Percentiles rank a stretch among this genome's conserved stretches.
Conservation (phyloP, 345 rosid species). For the Raphanus raphanistrum region DNA sequence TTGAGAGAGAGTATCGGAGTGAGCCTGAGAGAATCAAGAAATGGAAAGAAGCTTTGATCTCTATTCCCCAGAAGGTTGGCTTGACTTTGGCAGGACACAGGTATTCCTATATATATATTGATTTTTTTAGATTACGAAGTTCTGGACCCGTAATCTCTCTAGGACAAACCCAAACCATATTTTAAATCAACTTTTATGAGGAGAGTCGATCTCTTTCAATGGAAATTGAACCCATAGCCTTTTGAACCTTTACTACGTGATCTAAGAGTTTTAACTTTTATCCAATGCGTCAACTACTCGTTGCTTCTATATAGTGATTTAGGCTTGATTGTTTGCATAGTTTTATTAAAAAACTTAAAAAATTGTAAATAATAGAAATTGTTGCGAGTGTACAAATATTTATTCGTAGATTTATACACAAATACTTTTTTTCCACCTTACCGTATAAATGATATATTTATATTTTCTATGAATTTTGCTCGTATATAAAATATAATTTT, state of each 20-base stretch:
- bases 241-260: background rate
- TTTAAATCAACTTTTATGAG: too few relatives aligned
- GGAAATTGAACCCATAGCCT: background rate
- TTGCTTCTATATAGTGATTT: background rate
- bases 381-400: background rate
- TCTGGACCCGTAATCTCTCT: too few relatives aligned
- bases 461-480: background rate
- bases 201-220: background rate
- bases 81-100: background rate
- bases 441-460: background rate
- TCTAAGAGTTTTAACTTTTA: background rate
- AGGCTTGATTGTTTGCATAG: background rate
- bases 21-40: constrained; percentile 20
- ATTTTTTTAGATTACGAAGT: too few relatives aligned
- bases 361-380: too few relatives aligned
- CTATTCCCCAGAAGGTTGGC: constrained; percentile 9
- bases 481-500: too few relatives aligned
- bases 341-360: background rate
- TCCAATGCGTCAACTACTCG: background rate
- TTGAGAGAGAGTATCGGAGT: background rate
- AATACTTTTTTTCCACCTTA: background rate
- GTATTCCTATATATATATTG: background rate
- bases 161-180: too few relatives aligned
- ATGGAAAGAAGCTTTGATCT: constrained; percentile 24
- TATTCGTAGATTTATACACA: background rate